Percentiles rank a stretch among this genome's conserved stretches.
These are phyloP conservation scores for Perkinsus marinus DNA, from an alignment of 169 alveolate species.

Conservation along the genomic window DNA sequence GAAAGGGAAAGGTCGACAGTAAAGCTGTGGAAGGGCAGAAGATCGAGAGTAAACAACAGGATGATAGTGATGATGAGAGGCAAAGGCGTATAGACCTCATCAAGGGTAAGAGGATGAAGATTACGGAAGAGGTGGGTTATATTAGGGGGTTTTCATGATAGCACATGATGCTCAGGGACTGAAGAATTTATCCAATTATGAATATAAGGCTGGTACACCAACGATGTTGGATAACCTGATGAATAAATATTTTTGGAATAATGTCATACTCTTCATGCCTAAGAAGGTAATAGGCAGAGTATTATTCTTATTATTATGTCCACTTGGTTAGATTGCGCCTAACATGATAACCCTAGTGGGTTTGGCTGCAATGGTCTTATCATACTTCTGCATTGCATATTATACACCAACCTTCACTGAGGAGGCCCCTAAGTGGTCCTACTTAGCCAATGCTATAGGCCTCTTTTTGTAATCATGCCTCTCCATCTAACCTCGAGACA, in stretches of 20 bases:
- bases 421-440: conserved; percentile 15
- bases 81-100: not conserved
- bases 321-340: conserved; percentile 16
- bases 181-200: not conserved
- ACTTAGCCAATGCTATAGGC: conserved; percentile 3
- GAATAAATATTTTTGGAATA: conserved; percentile 11
- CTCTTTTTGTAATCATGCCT: conserved; percentile 16
- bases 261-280: not conserved
- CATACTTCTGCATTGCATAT: conserved; percentile 14
- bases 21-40: too few species aligned
- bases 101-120: not conserved
- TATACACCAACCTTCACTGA: conserved; percentile 13
- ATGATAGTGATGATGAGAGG: not conserved
- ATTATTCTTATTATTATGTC: not conserved
- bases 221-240: conserved; percentile 14
- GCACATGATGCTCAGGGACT: not conserved
- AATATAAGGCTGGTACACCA: conserved; percentile 16
- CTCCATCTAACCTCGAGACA: not conserved
- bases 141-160: not conserved
- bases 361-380: conserved; percentile 14
- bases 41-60: too few species aligned
- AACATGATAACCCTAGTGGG: conserved; percentile 22
- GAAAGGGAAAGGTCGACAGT: too few species aligned
- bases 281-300: not conserved
- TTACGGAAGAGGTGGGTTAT: not conserved